Conservation (phyloP, 441 rosid genomes). For the Melianthus villosus region DNA sequence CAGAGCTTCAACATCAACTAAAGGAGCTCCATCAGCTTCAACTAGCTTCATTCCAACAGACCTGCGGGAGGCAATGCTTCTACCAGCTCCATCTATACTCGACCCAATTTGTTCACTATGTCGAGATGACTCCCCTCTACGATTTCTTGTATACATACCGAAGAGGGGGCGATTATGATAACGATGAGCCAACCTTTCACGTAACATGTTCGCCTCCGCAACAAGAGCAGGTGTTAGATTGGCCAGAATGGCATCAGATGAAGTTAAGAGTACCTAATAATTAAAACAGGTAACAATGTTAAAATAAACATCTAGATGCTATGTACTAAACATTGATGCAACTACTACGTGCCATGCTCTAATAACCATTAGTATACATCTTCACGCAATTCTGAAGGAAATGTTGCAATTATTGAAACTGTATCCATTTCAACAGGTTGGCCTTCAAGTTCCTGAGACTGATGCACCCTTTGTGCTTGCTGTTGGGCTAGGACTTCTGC, state of each 20-base stretch:
- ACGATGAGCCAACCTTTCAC: conserved; percentile 97
- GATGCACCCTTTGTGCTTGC: conserved; percentile 78
- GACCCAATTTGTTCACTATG: too few species aligned
- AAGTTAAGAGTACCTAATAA: conserved; percentile 77
- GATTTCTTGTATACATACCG: conserved; percentile 74
- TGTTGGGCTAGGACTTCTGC: conserved; percentile 98
- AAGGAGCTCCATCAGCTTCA: conserved; percentile 87
- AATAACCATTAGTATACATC: too few species aligned
- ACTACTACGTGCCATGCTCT: too few species aligned
- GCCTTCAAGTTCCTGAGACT: conserved; percentile 80
- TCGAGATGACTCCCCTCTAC: conserved; percentile 86
- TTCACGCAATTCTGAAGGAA: conserved; percentile 94
- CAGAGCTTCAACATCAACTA: conserved; percentile 57
- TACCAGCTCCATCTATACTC: conserved; percentile 79
- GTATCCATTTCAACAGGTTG: conserved; percentile 99
- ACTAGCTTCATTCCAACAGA: conserved; percentile 54
- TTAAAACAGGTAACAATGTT: conserved; percentile 1
- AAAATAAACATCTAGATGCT: too few species aligned
- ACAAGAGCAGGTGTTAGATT: conserved; percentile 82
- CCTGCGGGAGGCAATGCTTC: conserved; percentile 54
- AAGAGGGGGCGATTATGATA: conserved; percentile 86
- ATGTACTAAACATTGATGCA: too few species aligned
- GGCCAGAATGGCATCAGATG: conserved; percentile 88
- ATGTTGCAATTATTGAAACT: conserved; percentile 94
- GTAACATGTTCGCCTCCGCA: conserved; percentile 91